phyloP scores from a whole-genome alignment of 495 filamentous ascomycete genomes.

The Hypoxylon trugodes region DNA sequence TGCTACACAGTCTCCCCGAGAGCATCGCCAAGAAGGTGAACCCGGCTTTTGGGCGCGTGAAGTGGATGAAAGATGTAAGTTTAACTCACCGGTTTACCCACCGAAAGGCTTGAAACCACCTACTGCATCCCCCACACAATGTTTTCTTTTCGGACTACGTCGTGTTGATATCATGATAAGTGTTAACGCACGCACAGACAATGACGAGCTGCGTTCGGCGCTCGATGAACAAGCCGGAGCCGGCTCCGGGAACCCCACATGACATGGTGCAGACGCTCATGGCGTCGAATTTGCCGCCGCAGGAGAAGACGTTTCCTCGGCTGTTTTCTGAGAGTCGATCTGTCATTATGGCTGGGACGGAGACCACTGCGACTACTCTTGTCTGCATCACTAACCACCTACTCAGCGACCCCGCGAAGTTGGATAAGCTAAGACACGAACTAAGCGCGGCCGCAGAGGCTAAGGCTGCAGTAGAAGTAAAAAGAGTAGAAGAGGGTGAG shows the following conservation, averaged over 20 bases:
- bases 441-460: conserved; percentile 32
- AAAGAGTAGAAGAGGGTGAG: too few relatives aligned
- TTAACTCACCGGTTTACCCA: not conserved
- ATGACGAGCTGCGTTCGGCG: conserved; percentile 30
- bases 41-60: conserved; percentile 24
- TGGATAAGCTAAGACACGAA: conserved; percentile 44
- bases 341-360: conserved; percentile 52
- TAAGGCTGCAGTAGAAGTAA: too few relatives aligned
- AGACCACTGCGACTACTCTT: conserved; percentile 48
- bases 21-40: conserved; percentile 28
- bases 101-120: too few relatives aligned
- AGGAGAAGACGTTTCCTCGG: conserved; percentile 48
- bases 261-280: conserved; percentile 45
- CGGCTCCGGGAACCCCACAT: conserved; percentile 15
- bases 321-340: conserved; percentile 45
- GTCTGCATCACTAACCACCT: conserved; percentile 45
- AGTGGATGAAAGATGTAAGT: conserved; percentile 36
- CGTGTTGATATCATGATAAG: too few relatives aligned
- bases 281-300: conserved; percentile 45
- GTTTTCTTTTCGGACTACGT: too few relatives aligned
- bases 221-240: conserved; percentile 35
- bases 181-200: conserved; percentile 5
- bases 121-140: too few relatives aligned
- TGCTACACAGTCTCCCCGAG: conserved; percentile 28
- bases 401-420: conserved; percentile 34